Evolutionary conservation across 108 stramenopile genomes (phyloP).

Genomic region (Parmales sp.): DNA sequence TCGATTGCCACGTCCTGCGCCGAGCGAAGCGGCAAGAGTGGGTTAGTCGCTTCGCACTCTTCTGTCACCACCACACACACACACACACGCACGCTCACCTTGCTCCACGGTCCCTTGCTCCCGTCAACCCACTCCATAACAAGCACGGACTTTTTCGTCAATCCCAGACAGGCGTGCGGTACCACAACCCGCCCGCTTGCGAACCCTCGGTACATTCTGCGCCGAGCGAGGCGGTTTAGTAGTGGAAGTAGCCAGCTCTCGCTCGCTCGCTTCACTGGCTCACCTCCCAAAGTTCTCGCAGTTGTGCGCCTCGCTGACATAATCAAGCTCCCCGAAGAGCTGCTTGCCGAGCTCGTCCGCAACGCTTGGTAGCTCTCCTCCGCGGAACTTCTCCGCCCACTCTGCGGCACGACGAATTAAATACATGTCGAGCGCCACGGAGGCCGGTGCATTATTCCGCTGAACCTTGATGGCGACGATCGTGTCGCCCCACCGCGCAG

Average conservation of each 20-base stretch:
- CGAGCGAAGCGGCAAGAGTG: no score
- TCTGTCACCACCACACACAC: no score
- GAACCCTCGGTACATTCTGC: slow-evolving; percentile 73
- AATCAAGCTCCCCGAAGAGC: slow-evolving; percentile 72
- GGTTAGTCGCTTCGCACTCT: no score
- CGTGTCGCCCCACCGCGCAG: slow-evolving; percentile 60
- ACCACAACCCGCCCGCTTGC: slow-evolving; percentile 65
- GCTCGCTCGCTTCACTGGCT: not conserved
- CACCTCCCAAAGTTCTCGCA: not conserved
- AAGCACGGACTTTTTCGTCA: slow-evolving; percentile 70
- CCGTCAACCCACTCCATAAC: slow-evolving; percentile 90
- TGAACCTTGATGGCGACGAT: slow-evolving; percentile 78
- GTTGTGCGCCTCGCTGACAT: slow-evolving; percentile 22
- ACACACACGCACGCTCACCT: no score
- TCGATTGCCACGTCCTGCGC: slow-evolving; percentile 64
- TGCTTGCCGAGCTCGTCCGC: slow-evolving; percentile 85
- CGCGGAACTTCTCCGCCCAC: slow-evolving; percentile 60
- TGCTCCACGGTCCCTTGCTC: slow-evolving; percentile 74
- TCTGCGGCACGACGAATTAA: slow-evolving; percentile 57
- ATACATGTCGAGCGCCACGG: slow-evolving; percentile 80
- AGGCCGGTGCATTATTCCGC: slow-evolving; percentile 68
- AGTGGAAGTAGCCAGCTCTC: not conserved
- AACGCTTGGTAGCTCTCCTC: slow-evolving; percentile 69
- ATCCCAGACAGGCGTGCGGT: slow-evolving; percentile 52
- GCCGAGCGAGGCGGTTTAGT: slow-evolving; percentile 68